A percentile compares a stretch with the other conserved stretches of the same genome.
phyloP scores from a whole-genome alignment of 139 green algal genomes.

The Chlorella sp. region DNA sequence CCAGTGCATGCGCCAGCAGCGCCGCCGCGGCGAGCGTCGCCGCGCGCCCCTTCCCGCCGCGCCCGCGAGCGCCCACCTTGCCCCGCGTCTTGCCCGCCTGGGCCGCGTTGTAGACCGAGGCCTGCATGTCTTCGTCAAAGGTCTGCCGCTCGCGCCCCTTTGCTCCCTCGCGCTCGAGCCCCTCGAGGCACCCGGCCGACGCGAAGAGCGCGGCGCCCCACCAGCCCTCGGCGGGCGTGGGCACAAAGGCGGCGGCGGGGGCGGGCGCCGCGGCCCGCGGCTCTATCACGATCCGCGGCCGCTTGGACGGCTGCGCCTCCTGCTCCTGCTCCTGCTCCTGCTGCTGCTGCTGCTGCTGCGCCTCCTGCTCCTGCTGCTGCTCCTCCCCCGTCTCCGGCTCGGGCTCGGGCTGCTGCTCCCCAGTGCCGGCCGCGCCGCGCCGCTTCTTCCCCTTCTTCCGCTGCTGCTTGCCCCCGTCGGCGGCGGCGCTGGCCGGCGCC shows the following conservation, averaged over 20 bases:
- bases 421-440: neutral
- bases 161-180: slow-evolving; percentile 46
- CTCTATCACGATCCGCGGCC: slow-evolving; percentile 48
- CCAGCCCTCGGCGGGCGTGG: slow-evolving; percentile 62
- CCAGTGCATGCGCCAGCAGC: too few relatives aligned
- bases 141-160: slow-evolving; percentile 21
- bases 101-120: slow-evolving; percentile 42
- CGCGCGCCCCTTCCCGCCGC: too few relatives aligned
- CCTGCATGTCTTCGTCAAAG: slow-evolving; percentile 70
- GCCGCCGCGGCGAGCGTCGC: too few relatives aligned
- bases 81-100: slow-evolving; percentile 45
- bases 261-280: neutral
- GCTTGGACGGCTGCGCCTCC: slow-evolving; percentile 16
- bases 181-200: slow-evolving; percentile 63
- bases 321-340: neutral
- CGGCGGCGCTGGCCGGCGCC: slow-evolving; percentile 3
- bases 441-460: slow-evolving; percentile 15
- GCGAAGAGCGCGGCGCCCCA: slow-evolving; percentile 75
- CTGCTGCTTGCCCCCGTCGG: neutral
- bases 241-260: slow-evolving; percentile 1
- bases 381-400: neutral
- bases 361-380: neutral
- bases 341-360: neutral
- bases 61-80: too few relatives aligned
- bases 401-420: slow-evolving; percentile 6